These are phyloP conservation scores for Vitis hybrid DNA, from an alignment of 177 flowering plant species.

Conservation along the genomic window DNA sequence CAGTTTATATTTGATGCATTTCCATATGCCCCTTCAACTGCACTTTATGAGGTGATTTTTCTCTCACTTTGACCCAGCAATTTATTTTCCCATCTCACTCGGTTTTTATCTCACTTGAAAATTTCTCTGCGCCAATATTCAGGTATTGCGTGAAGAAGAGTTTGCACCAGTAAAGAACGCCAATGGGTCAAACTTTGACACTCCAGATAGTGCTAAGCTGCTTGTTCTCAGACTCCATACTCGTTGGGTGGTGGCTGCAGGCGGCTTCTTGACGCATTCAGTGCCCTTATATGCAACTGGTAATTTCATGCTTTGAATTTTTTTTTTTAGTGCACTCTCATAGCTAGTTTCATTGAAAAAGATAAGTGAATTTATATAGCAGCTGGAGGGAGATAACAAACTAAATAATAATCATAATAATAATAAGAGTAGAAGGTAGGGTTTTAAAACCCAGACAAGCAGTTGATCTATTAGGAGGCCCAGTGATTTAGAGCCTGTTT, in stretches of 20 bases:
- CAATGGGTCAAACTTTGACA: conserved; percentile 81
- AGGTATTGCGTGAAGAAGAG: conserved; percentile 92
- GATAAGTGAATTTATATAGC: too few species aligned
- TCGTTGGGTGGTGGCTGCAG: conserved; percentile 97
- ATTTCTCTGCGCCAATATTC: neutral
- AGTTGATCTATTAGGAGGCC: too few species aligned
- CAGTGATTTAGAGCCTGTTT: too few species aligned
- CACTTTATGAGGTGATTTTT: conserved; percentile 80
- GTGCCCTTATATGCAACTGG: conserved; percentile 93
- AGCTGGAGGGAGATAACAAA: too few species aligned
- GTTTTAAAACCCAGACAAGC: too few species aligned
- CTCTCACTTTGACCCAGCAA: neutral
- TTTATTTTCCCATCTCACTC: neutral
- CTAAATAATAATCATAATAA: too few species aligned
- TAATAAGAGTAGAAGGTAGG: too few species aligned
- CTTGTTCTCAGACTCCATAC: conserved; percentile 90
- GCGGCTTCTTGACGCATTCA: conserved; percentile 94
- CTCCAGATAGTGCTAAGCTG: conserved; percentile 90
- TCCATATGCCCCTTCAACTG: conserved; percentile 84
- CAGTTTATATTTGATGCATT: conserved; percentile 96
- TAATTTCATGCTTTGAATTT: conserved; percentile 22
- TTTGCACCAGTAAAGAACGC: conserved; percentile 99
- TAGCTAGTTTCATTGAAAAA: neutral
- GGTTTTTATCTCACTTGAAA: neutral
- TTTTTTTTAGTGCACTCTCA: neutral